These are phyloP conservation scores for Schoenoplectus tabernaemontani DNA, from an alignment of 202 grass and related monocot genomes.

Conservation along the genomic window DNA sequence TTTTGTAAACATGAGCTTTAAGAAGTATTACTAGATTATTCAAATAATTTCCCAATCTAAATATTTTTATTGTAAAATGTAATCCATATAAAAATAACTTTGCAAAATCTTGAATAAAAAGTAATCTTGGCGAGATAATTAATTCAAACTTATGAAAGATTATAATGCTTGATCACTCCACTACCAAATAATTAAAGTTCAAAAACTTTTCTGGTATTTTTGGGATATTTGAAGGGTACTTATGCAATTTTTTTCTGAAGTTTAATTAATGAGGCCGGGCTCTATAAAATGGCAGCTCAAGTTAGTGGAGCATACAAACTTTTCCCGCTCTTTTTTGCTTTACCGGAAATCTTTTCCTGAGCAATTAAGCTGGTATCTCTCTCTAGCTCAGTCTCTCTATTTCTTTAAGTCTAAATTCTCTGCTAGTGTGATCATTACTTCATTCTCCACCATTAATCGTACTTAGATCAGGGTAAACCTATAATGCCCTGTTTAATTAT, in stretches of 20 bases:
- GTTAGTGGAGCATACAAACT: slow-evolving; percentile 14
- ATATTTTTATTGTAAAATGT: not conserved
- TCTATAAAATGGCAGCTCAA: slow-evolving; percentile 24
- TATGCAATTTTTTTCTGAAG: not conserved
- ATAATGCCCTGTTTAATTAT: not conserved
- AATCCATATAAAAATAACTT: not conserved
- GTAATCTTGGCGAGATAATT: too few relatives aligned
- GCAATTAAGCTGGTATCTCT: slow-evolving; percentile 4
- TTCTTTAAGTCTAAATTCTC: not conserved
- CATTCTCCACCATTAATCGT: not conserved
- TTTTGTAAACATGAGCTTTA: not conserved
- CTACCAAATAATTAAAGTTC: too few relatives aligned
- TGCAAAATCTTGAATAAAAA: too few relatives aligned
- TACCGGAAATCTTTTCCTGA: slow-evolving; percentile 4
- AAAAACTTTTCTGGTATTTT: too few relatives aligned
- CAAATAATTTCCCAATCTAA: not conserved
- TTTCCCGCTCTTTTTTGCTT: slow-evolving; percentile 25
- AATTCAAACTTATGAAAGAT: too few relatives aligned
- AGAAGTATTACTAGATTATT: not conserved
- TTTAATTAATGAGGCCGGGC: slow-evolving; percentile 8
- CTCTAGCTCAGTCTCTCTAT: not conserved
- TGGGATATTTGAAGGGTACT: not conserved
- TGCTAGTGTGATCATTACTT: not conserved
- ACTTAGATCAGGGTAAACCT: not conserved
- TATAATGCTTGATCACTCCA: too few relatives aligned